phyloP scores from a whole-genome alignment of 192 early-diverging fungal genomes.

The Coemansia sp. region DNA sequence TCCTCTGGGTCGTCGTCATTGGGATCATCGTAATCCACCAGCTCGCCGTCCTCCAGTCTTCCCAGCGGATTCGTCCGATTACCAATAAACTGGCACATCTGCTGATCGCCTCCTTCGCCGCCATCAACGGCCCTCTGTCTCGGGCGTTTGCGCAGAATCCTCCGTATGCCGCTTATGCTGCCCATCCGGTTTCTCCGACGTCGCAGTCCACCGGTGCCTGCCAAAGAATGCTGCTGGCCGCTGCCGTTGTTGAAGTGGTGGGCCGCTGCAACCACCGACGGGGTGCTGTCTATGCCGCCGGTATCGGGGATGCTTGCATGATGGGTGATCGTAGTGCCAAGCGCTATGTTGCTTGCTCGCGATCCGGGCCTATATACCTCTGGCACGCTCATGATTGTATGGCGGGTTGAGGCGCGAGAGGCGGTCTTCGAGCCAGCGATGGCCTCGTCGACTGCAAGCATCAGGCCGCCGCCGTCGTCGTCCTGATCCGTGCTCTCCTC shows the following conservation, averaged over 20 bases:
- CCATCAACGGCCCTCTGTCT: constrained; percentile 1
- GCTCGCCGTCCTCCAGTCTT: constrained; percentile 39
- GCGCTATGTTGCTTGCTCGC: background rate
- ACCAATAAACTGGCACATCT: constrained; percentile 40
- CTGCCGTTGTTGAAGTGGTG: background rate
- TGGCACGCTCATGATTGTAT: constrained; percentile 21
- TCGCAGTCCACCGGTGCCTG: background rate
- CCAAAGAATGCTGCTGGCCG: background rate
- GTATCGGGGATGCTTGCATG: constrained; percentile 13
- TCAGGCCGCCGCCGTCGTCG: constrained; percentile 19
- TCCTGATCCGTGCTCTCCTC: background rate
- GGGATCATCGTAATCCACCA: constrained; percentile 52
- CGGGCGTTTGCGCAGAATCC: constrained; percentile 26
- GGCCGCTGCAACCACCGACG: background rate
- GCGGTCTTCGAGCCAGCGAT: constrained; percentile 19
- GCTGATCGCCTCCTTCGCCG: constrained; percentile 3
- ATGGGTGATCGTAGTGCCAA: background rate
- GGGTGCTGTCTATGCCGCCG: background rate
- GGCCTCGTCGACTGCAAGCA: constrained; percentile 27
- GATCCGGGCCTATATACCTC: constrained; percentile 12
- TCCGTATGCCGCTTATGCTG: constrained; percentile 11
- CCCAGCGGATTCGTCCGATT: constrained; percentile 46
- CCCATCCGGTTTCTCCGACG: background rate
- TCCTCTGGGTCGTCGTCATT: constrained; percentile 34
- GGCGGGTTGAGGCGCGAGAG: constrained; percentile 19